phyloP scores from a whole-genome alignment of 2,329 filamentous ascomycete genomes.

The Penicillium sp. region DNA sequence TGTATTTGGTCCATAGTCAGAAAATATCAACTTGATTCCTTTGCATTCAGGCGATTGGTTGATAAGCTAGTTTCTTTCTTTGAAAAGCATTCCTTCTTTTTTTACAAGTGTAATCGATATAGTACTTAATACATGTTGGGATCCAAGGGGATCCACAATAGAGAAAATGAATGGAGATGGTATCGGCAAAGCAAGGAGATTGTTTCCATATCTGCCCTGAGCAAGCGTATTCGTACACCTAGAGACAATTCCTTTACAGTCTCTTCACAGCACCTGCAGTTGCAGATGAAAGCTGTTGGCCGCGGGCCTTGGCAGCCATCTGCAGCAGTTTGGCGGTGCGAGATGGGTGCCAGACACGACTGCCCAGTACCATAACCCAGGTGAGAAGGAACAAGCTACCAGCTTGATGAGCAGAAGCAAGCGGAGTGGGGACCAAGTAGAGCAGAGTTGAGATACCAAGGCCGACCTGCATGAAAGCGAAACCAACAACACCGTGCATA shows the following conservation, averaged over 20 bases:
- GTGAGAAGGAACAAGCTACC: constrained; percentile 84
- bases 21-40: neutral
- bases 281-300: constrained; percentile 30
- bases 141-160: neutral
- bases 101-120: neutral
- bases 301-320: constrained; percentile 44
- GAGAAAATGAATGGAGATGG: constrained; percentile 31
- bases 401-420: constrained; percentile 92
- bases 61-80: neutral
- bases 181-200: constrained; percentile 19
- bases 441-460: constrained; percentile 90
- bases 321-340: constrained; percentile 64
- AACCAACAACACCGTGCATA: constrained; percentile 77
- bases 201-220: constrained; percentile 4
- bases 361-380: constrained; percentile 78
- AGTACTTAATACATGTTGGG: neutral
- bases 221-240: constrained; percentile 22
- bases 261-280: constrained; percentile 29
- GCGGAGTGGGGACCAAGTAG: constrained; percentile 86
- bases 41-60: neutral
- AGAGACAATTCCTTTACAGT: constrained; percentile 6
- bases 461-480: constrained; percentile 78
- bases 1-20: neutral
- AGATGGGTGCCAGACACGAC: constrained; percentile 74
- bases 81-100: neutral